These are phyloP conservation scores for Termitomyces sp. DNA, from an alignment of 768 basidiomycete species.

Conservation along the genomic window DNA sequence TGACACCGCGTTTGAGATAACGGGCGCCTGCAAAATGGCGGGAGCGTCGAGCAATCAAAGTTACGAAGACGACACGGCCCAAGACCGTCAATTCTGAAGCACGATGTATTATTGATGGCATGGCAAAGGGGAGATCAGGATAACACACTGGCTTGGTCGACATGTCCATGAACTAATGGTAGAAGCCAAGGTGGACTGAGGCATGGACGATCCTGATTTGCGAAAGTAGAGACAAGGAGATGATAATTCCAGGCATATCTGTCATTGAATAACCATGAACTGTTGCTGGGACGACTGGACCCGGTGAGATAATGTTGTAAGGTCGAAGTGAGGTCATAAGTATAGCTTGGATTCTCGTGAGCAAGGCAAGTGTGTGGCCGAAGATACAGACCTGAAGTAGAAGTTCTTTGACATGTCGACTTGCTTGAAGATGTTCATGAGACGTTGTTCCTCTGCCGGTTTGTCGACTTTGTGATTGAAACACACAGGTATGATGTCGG, in stretches of 20 bases:
- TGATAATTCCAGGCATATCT: conserved; percentile 95
- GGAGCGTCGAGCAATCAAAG: conserved; percentile 91
- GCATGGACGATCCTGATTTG: conserved; percentile 28
- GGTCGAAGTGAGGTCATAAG: conserved; percentile 96
- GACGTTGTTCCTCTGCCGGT: conserved; percentile 81
- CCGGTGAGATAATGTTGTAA: conserved; percentile 86
- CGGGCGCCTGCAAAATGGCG: conserved; percentile 94
- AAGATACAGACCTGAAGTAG: conserved; percentile 74
- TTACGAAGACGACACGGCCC: conserved; percentile 86
- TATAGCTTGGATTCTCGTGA: conserved; percentile 57
- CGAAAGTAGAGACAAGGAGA: conserved; percentile 70
- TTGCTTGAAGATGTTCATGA: conserved; percentile 89
- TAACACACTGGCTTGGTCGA: conserved; percentile 94
- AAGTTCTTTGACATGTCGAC: conserved; percentile 99
- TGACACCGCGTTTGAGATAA: conserved; percentile 91
- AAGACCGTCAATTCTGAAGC: conserved; percentile 80
- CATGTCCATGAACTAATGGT: conserved; percentile 91
- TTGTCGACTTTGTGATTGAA: conserved; percentile 82
- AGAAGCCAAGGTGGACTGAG: conserved; percentile 77
- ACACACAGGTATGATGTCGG: conserved; percentile 75
- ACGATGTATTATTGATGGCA: not conserved
- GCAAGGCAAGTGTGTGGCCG: not conserved
- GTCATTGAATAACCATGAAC: conserved; percentile 71
- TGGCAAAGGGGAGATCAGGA: not conserved
- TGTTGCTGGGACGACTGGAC: conserved; percentile 34